Percentiles rank a stretch among this genome's conserved stretches.
Evolutionary conservation across 1,139 yeast species (phyloP).

Genomic region (Magnusiomyces clavatus): DNA sequence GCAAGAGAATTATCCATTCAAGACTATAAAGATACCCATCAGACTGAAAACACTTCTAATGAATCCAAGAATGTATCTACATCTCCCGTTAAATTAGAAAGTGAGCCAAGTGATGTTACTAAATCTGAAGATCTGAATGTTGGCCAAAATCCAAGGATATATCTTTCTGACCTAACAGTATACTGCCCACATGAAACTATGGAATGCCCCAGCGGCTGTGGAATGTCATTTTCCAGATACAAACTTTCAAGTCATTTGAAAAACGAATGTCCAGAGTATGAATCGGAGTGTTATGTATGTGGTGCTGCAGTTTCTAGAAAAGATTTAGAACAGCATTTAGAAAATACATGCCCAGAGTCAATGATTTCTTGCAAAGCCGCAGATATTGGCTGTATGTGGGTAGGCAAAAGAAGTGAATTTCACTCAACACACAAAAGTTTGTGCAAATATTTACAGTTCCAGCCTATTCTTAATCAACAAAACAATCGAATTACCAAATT

Average conservation of each 20-base stretch:
- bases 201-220: constrained; percentile 21
- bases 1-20: background rate
- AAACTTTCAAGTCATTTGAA: constrained; percentile 17
- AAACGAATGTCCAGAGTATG: constrained; percentile 15
- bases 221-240: constrained; percentile 13
- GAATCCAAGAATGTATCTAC: no score
- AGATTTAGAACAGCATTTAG: constrained; percentile 27
- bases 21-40: constrained; percentile 1
- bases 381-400: constrained; percentile 37
- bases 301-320: constrained; percentile 30
- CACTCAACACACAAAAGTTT: constrained; percentile 28
- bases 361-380: constrained; percentile 32
- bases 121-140: constrained; percentile 2
- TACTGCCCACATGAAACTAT: constrained; percentile 18
- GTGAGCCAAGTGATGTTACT: no score
- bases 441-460: constrained; percentile 33
- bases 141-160: background rate
- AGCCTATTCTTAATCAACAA: constrained; percentile 31
- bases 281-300: constrained; percentile 38
- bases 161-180: background rate
- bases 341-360: constrained; percentile 30
- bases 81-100: no score
- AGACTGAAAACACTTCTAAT: no score
- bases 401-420: constrained; percentile 30
- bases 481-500: constrained; percentile 28